Conservation (phyloP, 495 filamentous ascomycete species). For the Trichocladium antarcticum region DNA sequence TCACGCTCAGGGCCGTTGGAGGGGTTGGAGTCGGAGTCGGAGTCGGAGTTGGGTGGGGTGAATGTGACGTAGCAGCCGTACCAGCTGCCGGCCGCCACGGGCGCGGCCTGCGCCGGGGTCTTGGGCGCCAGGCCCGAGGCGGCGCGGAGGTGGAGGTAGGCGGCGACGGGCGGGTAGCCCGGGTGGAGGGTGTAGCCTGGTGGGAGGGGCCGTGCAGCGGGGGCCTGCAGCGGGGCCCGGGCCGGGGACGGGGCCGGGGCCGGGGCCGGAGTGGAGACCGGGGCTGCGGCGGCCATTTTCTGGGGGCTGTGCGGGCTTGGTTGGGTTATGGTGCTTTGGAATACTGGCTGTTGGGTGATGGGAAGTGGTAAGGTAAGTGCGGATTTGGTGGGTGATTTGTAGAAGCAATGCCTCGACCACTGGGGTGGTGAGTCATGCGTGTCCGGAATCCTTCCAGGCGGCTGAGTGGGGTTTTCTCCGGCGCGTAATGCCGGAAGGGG, state of each 20-base stretch:
- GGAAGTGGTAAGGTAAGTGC: too few species aligned
- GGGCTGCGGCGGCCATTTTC: background rate
- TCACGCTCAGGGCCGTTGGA: too few species aligned
- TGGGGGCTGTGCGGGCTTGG: background rate
- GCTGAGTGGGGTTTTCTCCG: background rate
- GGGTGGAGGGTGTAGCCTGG: slow-evolving; percentile 24
- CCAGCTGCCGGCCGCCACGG: slow-evolving; percentile 30
- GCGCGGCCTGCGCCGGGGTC: slow-evolving; percentile 28
- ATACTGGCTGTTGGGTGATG: too few species aligned
- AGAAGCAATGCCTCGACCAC: too few species aligned
- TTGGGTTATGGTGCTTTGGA: too few species aligned
- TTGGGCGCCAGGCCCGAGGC: slow-evolving; percentile 29
- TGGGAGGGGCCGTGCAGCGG: slow-evolving; percentile 15
- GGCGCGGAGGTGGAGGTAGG: slow-evolving; percentile 33
- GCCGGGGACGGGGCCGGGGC: background rate
- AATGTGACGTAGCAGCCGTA: slow-evolving; percentile 34
- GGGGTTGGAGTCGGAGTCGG: background rate
- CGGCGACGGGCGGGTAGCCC: slow-evolving; percentile 29
- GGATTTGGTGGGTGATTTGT: too few species aligned
- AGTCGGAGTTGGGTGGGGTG: slow-evolving; percentile 1
- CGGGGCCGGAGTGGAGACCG: too few species aligned
- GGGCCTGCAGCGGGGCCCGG: background rate
- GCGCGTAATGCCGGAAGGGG: background rate
- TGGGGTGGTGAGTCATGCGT: background rate
- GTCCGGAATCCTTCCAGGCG: background rate